Evolutionary conservation across 495 filamentous ascomycete genomes (phyloP).

Genomic region (Talaromyces borbonicus): DNA sequence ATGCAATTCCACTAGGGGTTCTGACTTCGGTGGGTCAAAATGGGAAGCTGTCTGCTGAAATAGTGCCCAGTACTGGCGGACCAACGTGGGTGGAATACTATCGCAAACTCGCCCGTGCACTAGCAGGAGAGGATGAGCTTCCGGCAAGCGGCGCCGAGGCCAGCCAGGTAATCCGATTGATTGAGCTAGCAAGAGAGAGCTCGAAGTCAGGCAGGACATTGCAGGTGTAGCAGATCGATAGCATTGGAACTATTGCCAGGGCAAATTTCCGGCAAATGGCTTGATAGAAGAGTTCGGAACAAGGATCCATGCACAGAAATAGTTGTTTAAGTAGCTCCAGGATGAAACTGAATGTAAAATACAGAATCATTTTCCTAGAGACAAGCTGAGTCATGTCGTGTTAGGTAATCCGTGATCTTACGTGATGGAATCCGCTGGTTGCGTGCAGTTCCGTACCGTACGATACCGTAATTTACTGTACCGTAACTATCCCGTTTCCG

Average conservation of each 20-base stretch:
- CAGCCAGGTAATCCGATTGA: conserved; percentile 59
- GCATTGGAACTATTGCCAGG: too few relatives aligned
- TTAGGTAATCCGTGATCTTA: too few relatives aligned
- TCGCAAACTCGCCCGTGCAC: conserved; percentile 54
- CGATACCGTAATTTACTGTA: neutral
- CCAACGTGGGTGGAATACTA: conserved; percentile 69
- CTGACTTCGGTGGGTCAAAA: conserved; percentile 33
- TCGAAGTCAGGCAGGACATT: conserved; percentile 54
- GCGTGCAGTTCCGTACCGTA: too few relatives aligned
- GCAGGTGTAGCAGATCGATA: too few relatives aligned
- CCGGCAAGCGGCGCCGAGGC: conserved; percentile 67
- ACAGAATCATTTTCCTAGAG: too few relatives aligned
- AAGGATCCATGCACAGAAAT: too few relatives aligned
- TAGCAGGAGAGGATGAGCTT: conserved; percentile 51
- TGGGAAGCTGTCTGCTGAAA: conserved; percentile 31
- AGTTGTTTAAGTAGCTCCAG: too few relatives aligned
- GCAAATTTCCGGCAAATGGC: too few relatives aligned
- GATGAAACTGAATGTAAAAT: too few relatives aligned
- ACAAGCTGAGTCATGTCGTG: too few relatives aligned
- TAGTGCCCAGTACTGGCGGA: conserved; percentile 52
- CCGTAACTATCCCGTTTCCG: conserved; percentile 16
- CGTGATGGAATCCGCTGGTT: too few relatives aligned
- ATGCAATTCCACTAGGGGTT: conserved; percentile 15
- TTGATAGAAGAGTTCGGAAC: neutral
- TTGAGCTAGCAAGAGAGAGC: conserved; percentile 64